Percentiles rank a stretch among this genome's conserved stretches.
Conservation (phyloP, 1,139 yeast species). For the Candida sp. region DNA sequence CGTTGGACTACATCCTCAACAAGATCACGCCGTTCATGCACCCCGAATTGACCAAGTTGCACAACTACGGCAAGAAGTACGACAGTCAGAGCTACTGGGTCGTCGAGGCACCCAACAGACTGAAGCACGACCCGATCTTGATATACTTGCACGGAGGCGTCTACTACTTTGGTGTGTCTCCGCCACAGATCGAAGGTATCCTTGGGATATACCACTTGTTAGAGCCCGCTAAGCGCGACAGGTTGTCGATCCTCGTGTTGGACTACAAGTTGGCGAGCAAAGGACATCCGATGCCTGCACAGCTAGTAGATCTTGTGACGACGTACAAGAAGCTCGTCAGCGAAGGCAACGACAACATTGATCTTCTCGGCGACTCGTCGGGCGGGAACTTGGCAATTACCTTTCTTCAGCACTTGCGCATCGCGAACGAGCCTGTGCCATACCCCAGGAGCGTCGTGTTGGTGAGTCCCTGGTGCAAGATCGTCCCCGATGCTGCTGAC, state of each 20-base stretch:
- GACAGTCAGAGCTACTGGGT: slow-evolving; percentile 42
- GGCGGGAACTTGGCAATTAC: slow-evolving; percentile 42
- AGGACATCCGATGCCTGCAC: slow-evolving; percentile 39
- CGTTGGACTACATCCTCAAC: slow-evolving; percentile 8
- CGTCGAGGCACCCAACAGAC: slow-evolving; percentile 29
- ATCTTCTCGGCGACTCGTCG: slow-evolving; percentile 46
- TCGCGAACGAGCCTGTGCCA: slow-evolving; percentile 15
- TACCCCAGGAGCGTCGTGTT: slow-evolving; percentile 37
- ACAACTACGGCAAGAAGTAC: slow-evolving; percentile 37
- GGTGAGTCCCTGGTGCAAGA: slow-evolving; percentile 46
- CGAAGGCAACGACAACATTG: slow-evolving; percentile 32
- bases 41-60: slow-evolving; percentile 17
- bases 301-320: slow-evolving; percentile 34
- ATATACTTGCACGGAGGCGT: slow-evolving; percentile 51
- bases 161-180: slow-evolving; percentile 36
- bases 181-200: slow-evolving; percentile 35
- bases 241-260: slow-evolving; percentile 34
- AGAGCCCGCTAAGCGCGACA: slow-evolving; percentile 27
- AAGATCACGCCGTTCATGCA: slow-evolving; percentile 8
- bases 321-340: slow-evolving; percentile 30
- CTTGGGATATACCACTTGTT: slow-evolving; percentile 33
- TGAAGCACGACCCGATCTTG: slow-evolving; percentile 36
- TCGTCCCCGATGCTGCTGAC: slow-evolving; percentile 16
- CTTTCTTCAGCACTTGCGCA: slow-evolving; percentile 31
- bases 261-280: slow-evolving; percentile 42